Evolutionary conservation across 1,139 yeast species (phyloP).

Genomic region (Trichomonascaceae sp.): DNA sequence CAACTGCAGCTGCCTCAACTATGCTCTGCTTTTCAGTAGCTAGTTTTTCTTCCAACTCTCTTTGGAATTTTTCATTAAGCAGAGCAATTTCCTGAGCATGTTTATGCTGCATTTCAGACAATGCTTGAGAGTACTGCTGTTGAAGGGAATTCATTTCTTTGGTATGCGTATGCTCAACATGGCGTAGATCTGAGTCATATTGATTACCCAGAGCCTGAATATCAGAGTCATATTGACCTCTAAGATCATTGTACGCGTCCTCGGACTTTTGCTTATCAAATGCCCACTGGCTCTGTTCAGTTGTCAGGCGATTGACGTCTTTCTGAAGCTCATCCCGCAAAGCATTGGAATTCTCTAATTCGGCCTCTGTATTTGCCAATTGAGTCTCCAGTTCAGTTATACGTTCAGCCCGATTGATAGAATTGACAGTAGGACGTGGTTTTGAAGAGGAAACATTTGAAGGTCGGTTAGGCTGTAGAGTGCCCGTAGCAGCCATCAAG

Average conservation of each 20-base stretch:
- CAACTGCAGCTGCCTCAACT: conserved; percentile 22
- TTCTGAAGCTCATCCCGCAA: conserved; percentile 4
- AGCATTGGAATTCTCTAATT: conserved; percentile 1
- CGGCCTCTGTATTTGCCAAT: background rate
- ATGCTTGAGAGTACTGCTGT: conserved; percentile 30
- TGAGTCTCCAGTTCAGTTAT: background rate
- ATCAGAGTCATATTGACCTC: conserved; percentile 1
- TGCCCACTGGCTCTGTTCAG: conserved; percentile 32
- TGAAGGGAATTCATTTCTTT: conserved; percentile 11
- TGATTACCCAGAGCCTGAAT: background rate
- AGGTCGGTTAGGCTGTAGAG: background rate
- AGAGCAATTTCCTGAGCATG: conserved; percentile 1
- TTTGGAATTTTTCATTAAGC: background rate
- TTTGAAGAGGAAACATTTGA: background rate
- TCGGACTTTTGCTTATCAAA: conserved; percentile 16
- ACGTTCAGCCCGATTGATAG: background rate
- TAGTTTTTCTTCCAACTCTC: background rate
- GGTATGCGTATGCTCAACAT: background rate
- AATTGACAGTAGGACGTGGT: conserved; percentile 1
- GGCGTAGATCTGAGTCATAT: background rate
- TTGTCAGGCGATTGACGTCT: conserved; percentile 16
- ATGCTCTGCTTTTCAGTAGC: background rate
- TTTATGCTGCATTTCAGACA: conserved; percentile 27
- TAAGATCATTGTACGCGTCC: conserved; percentile 1
- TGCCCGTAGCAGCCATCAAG: background rate